A percentile compares a stretch with the other conserved stretches of the same genome.
Conservation (phyloP, 2,329 filamentous ascomycete species). For the Trichoderma sp. region DNA sequence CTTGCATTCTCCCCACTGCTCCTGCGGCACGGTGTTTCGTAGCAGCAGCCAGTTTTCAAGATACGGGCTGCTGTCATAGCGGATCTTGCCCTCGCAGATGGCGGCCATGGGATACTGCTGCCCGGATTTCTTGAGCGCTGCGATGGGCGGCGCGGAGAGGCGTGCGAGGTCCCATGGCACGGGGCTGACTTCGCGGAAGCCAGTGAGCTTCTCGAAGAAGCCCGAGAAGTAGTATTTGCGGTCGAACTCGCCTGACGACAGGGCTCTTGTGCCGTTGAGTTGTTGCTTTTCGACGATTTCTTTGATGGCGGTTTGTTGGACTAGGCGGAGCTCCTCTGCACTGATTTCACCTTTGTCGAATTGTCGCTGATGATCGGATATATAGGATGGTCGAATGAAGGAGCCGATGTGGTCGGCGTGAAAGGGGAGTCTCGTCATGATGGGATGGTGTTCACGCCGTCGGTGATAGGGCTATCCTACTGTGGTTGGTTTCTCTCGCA, state of each 20-base stretch:
- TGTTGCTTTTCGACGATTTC: constrained; percentile 64
- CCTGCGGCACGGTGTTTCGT: constrained; percentile 46
- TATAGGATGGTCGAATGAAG: constrained; percentile 60
- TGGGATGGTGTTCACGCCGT: not conserved
- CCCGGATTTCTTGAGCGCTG: constrained; percentile 38
- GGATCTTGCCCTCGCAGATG: constrained; percentile 43
- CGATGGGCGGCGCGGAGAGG: constrained; percentile 38
- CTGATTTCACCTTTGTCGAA: constrained; percentile 48
- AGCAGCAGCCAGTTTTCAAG: constrained; percentile 43
- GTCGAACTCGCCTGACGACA: constrained; percentile 68
- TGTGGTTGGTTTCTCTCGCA: not conserved
- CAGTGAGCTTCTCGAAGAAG: constrained; percentile 46
- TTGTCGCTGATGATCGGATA: constrained; percentile 51
- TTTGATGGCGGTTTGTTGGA: constrained; percentile 61
- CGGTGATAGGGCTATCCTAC: not conserved
- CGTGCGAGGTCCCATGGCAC: constrained; percentile 39
- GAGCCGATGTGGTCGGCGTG: constrained; percentile 72
- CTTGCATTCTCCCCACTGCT: constrained; percentile 62
- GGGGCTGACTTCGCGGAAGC: constrained; percentile 38
- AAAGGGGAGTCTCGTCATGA: constrained; percentile 49
- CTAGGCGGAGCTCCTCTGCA: constrained; percentile 44
- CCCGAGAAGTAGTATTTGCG: constrained; percentile 49
- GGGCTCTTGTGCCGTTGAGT: constrained; percentile 57
- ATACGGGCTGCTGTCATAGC: constrained; percentile 40
- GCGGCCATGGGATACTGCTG: constrained; percentile 39